Conservation (phyloP, 495 filamentous ascomycete genomes). For the Aspergillus avenaceus region DNA sequence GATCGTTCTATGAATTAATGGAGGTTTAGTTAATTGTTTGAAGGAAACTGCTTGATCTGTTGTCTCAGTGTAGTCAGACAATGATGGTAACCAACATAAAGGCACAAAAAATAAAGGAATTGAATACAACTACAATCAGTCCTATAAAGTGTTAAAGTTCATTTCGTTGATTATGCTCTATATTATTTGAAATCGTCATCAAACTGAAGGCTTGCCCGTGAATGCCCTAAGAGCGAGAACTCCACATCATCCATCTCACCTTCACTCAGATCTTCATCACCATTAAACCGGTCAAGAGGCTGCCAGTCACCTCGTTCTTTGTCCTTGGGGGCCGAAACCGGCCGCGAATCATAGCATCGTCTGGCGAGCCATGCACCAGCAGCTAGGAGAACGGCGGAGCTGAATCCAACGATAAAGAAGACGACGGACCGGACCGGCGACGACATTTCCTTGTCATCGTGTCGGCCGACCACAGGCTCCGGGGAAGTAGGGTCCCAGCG, state of each 20-base stretch:
- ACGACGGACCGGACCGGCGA: not conserved
- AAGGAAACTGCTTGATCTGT: too few species aligned
- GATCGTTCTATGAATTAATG: too few species aligned
- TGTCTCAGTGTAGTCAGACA: too few species aligned
- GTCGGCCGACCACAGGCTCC: not conserved
- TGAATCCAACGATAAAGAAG: not conserved
- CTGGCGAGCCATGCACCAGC: not conserved
- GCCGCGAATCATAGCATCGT: not conserved
- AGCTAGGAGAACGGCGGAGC: not conserved
- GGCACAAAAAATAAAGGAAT: too few species aligned
- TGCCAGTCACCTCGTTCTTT: not conserved
- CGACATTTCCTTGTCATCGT: not conserved
- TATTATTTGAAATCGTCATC: too few species aligned
- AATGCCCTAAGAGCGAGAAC: conserved; percentile 9
- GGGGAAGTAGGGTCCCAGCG: conserved; percentile 8
- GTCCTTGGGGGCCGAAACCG: not conserved
- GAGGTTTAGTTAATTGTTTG: too few species aligned
- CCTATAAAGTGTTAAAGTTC: too few species aligned
- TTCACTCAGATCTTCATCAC: conserved; percentile 10
- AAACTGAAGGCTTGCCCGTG: too few species aligned
- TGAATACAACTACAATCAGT: too few species aligned
- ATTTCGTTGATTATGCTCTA: too few species aligned
- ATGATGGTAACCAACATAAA: too few species aligned
- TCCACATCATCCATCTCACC: conserved; percentile 9
- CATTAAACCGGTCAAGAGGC: conserved; percentile 1